Conservation (phyloP, 139 green algal genomes). For the Diplosphaera chodatii region DNA sequence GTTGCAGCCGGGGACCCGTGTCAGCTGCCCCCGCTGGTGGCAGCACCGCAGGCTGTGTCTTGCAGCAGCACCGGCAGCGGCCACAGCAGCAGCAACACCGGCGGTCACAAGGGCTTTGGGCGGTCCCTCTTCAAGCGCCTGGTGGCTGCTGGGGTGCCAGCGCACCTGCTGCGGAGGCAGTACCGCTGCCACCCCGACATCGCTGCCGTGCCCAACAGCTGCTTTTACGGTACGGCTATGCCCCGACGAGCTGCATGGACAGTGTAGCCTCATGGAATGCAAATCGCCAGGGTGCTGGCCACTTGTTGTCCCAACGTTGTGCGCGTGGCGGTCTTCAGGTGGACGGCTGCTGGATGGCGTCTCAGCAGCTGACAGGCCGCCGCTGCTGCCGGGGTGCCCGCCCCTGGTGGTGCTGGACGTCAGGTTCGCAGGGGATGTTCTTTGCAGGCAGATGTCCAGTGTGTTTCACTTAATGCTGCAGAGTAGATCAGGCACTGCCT, state of each 20-base stretch:
- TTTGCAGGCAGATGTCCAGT: no score
- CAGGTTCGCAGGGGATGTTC: no score
- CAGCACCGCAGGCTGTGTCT: conserved; percentile 24
- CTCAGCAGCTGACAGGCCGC: conserved; percentile 24
- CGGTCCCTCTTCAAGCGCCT: conserved; percentile 77
- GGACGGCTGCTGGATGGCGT: conserved; percentile 59
- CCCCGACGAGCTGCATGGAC: no score
- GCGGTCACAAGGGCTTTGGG: no score
- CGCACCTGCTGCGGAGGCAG: conserved; percentile 65
- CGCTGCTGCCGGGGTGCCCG: conserved; percentile 50
- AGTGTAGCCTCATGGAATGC: no score
- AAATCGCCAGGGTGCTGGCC: no score
- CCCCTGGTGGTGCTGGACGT: conserved; percentile 48
- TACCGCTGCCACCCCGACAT: conserved; percentile 79
- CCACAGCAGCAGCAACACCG: no score
- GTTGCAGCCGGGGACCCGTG: conserved; percentile 76
- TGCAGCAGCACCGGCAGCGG: conserved; percentile 13
- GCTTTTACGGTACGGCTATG: conserved; percentile 50
- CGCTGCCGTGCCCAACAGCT: conserved; percentile 54
- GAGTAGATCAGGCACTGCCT: no score
- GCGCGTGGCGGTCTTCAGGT: no score
- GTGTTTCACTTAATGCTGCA: no score
- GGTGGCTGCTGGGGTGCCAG: conserved; percentile 37
- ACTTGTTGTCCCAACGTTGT: no score
- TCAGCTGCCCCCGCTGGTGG: conserved; percentile 78